phyloP scores from a whole-genome alignment of 176 grass and related monocot species.

The Chrysopogon serrulatus region DNA sequence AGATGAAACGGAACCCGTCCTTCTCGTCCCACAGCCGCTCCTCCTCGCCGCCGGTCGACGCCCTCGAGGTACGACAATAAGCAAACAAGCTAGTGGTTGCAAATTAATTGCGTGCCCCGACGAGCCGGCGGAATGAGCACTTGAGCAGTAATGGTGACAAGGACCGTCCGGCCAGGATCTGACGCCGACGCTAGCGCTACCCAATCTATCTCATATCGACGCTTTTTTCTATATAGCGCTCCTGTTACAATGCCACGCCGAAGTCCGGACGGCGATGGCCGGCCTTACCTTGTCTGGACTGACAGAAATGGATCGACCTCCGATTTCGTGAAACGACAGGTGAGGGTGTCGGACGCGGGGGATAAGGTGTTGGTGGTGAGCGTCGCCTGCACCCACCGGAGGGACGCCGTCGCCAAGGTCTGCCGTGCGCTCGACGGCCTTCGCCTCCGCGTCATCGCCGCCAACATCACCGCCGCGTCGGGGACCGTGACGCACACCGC shows the following conservation, averaged over 20 bases:
- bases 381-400: slow-evolving; percentile 44
- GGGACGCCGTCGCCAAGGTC: slow-evolving; percentile 42
- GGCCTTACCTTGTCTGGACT: neutral
- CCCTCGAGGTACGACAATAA: slow-evolving; percentile 18
- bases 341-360: slow-evolving; percentile 33
- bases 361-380: slow-evolving; percentile 38
- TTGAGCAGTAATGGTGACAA: neutral
- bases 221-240: too few species aligned
- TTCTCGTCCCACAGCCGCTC: neutral
- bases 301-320: neutral
- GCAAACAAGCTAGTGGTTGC: too few species aligned
- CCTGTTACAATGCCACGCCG: too few species aligned
- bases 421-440: slow-evolving; percentile 44
- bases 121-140: neutral
- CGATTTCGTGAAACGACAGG: slow-evolving; percentile 14
- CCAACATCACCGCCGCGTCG: slow-evolving; percentile 45
- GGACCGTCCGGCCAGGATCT: neutral
- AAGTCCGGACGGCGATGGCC: neutral
- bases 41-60: slow-evolving; percentile 28
- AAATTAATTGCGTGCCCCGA: neutral
- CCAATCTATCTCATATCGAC: too few species aligned
- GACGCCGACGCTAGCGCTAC: too few species aligned
- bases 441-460: slow-evolving; percentile 41
- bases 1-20: neutral
- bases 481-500: slow-evolving; percentile 41